These are phyloP conservation scores for Fusarium euwallaceae DNA, from an alignment of 2,329 filamentous ascomycete genomes.

Conservation along the genomic window DNA sequence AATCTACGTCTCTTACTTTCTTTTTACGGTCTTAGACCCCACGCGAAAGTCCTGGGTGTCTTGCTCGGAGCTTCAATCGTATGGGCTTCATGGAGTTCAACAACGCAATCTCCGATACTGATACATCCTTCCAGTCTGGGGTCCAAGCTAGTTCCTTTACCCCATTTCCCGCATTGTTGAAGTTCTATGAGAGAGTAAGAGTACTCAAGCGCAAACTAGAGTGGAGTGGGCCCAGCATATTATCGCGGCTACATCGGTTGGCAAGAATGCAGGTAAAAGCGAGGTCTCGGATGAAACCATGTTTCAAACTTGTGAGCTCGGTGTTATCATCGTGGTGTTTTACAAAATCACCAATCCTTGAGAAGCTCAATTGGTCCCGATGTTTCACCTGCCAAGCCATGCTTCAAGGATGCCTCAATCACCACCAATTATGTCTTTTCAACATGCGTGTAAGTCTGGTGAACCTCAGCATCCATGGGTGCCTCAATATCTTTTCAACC, in stretches of 20 bases:
- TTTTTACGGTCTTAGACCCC: not conserved
- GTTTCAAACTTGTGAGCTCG: too few species aligned
- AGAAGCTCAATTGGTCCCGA: not conserved
- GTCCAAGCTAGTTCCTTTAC: not conserved
- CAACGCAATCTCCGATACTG: not conserved
- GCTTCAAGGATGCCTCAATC: not conserved
- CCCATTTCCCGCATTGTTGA: not conserved
- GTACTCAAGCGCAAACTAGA: too few species aligned
- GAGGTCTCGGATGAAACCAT: not conserved
- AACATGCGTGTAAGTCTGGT: not conserved
- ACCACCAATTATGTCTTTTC: not conserved
- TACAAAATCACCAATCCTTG: not conserved
- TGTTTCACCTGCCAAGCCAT: not conserved
- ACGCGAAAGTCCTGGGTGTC: not conserved
- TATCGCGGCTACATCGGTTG: constrained; percentile 7
- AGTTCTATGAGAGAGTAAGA: too few species aligned
- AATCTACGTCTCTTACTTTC: not conserved
- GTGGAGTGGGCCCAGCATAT: not conserved
- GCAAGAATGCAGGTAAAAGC: not conserved
- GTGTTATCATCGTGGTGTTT: not conserved
- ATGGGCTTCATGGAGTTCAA: not conserved
- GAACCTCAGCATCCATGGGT: not conserved
- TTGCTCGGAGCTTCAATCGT: not conserved
- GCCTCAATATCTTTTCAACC: not conserved
- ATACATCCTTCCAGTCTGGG: not conserved